A percentile compares a stretch with the other conserved stretches of the same genome.
phyloP scores from a whole-genome alignment of 768 basidiomycete species.

The Wakefieldia striispora region DNA sequence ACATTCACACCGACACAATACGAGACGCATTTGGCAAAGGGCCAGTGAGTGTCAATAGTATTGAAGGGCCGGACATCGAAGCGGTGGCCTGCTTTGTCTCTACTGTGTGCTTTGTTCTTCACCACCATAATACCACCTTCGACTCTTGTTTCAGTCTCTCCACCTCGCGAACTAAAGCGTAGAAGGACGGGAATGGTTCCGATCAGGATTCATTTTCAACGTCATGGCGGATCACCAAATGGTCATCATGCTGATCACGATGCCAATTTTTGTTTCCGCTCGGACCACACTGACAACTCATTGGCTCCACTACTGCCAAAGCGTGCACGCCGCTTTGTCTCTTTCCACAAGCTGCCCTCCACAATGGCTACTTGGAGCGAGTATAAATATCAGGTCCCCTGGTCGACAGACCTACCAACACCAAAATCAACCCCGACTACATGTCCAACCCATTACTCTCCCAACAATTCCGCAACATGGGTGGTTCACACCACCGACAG shows the following conservation, averaged over 20 bases:
- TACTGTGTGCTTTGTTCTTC: slow-evolving; percentile 4
- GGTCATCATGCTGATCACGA: neutral
- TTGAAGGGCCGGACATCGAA: neutral
- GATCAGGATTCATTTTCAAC: neutral
- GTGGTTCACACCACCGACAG: neutral
- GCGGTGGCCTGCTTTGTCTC: neutral
- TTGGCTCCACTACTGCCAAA: neutral
- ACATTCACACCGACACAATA: slow-evolving; percentile 71
- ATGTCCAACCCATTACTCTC: slow-evolving; percentile 9
- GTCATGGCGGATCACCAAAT: neutral
- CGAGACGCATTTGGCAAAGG: slow-evolving; percentile 44
- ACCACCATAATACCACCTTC: neutral
- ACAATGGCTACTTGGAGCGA: neutral
- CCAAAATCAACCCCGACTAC: neutral
- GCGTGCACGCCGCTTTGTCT: neutral
- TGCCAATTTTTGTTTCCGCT: slow-evolving; percentile 8
- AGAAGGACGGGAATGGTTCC: neutral
- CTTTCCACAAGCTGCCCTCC: neutral
- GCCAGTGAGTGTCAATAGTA: slow-evolving; percentile 4
- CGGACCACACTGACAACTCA: neutral
- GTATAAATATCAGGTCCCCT: slow-evolving; percentile 11
- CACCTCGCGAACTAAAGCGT: neutral
- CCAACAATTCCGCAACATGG: neutral
- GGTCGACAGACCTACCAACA: neutral
- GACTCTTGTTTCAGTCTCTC: slow-evolving; percentile 1